A percentile compares a stretch with the other conserved stretches of the same genome.
Conservation (phyloP, 495 filamentous ascomycete species). For the Neurospora sp. region DNA sequence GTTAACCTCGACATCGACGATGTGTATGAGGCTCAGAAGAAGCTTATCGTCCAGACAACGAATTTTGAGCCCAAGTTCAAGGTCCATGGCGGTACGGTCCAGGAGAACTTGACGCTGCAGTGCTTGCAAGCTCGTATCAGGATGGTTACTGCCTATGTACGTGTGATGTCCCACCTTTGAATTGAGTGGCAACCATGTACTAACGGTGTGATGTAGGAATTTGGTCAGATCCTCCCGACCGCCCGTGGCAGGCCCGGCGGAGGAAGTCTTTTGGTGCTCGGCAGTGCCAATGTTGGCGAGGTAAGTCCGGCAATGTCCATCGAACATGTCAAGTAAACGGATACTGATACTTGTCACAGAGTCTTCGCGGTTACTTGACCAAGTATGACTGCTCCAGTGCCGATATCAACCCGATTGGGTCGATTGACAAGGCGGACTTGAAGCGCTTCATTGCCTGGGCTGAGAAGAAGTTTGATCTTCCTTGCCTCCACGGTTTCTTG, state of each 20-base stretch:
- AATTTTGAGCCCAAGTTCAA: conserved; percentile 50
- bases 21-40: conserved; percentile 34
- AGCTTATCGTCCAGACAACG: conserved; percentile 21
- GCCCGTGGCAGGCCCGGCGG: conserved; percentile 43
- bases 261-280: conserved; percentile 30
- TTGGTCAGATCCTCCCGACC: conserved; percentile 23
- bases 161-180: not conserved
- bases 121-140: conserved; percentile 72
- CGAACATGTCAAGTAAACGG: conserved; percentile 24
- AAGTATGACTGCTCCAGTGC: conserved; percentile 19
- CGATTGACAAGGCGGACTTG: conserved; percentile 62
- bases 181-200: not conserved
- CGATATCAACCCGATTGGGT: conserved; percentile 64
- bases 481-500: conserved; percentile 69
- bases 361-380: conserved; percentile 51
- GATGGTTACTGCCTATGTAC: conserved; percentile 69
- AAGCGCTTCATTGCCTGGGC: conserved; percentile 71
- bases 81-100: conserved; percentile 22
- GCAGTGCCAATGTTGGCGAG: conserved; percentile 41
- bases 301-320: not conserved
- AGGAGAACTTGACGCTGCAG: conserved; percentile 52
- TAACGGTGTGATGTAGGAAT: conserved; percentile 8
- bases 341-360: not conserved
- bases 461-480: conserved; percentile 48
- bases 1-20: conserved; percentile 68